A percentile compares a stretch with the other conserved stretches of the same genome.
phyloP scores from a whole-genome alignment of 495 filamentous ascomycete species.

The Neurospora hispaniola region DNA sequence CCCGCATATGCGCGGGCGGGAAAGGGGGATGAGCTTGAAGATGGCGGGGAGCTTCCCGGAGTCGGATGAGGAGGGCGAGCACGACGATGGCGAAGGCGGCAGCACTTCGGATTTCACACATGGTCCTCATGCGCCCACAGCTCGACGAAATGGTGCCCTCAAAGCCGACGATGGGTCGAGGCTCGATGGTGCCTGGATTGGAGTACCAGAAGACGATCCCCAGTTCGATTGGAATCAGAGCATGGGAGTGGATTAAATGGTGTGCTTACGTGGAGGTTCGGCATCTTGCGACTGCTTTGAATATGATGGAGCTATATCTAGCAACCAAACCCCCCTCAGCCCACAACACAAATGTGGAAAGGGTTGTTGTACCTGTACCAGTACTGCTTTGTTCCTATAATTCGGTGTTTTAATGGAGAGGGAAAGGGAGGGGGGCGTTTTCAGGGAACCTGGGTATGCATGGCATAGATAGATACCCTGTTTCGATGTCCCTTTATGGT shows the following conservation, averaged over 20 bases:
- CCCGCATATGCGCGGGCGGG: neutral
- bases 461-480: neutral
- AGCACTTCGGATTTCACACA: neutral
- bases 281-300: neutral
- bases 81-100: neutral
- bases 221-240: slow-evolving; percentile 15
- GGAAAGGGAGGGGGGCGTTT: neutral
- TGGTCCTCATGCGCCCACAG: neutral
- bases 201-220: neutral
- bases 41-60: slow-evolving; percentile 23
- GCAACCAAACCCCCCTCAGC: neutral
- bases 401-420: neutral
- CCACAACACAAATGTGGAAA: neutral
- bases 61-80: slow-evolving; percentile 11
- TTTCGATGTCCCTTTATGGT: neutral
- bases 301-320: neutral
- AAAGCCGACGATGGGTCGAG: neutral
- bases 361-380: neutral
- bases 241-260: slow-evolving; percentile 26
- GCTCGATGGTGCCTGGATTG: neutral
- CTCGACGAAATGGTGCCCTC: neutral
- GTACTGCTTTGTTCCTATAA: neutral
- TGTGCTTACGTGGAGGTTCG: neutral
- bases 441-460: neutral
- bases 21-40: slow-evolving; percentile 4